Conservation (phyloP, 768 basidiomycete species). For the Clitopilus passeckerianus region DNA sequence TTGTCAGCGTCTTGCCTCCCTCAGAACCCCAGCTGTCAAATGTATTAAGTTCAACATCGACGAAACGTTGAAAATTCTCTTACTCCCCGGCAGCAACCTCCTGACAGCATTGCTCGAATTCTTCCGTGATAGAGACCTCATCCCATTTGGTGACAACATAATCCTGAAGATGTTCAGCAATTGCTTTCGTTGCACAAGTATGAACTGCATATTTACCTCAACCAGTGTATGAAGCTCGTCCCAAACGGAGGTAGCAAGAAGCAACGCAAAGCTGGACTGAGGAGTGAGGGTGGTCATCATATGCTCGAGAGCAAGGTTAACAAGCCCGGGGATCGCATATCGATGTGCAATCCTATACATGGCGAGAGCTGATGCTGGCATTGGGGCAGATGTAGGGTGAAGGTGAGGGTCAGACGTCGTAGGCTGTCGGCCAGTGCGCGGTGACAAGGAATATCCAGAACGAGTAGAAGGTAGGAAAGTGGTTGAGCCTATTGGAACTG, state of each 20-base stretch:
- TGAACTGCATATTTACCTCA: conserved; percentile 37
- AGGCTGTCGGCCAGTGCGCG: conserved; percentile 35
- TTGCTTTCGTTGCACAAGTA: conserved; percentile 3
- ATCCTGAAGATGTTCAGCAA: conserved; percentile 35
- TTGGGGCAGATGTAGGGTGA: conserved; percentile 59
- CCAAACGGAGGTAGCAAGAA: conserved; percentile 66
- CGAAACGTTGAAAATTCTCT: conserved; percentile 17
- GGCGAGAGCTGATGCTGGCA: conserved; percentile 66
- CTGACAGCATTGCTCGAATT: conserved; percentile 66
- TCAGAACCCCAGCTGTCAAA: conserved; percentile 60
- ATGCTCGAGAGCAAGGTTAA: conserved; percentile 65
- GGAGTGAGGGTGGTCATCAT: conserved; percentile 68
- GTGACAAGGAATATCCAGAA: conserved; percentile 37
- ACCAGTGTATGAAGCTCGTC: conserved; percentile 57
- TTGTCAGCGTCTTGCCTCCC: conserved; percentile 64
- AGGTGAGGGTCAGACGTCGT: conserved; percentile 58
- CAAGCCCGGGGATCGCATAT: conserved; percentile 63
- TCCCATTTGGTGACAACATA: conserved; percentile 78
- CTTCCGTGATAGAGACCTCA: conserved; percentile 55
- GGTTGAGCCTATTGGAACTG: conserved; percentile 31
- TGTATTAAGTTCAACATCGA: background rate
- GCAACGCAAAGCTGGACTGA: conserved; percentile 58
- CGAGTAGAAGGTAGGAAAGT: conserved; percentile 29
- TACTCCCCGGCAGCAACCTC: conserved; percentile 75
- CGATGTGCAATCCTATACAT: conserved; percentile 77